These are phyloP conservation scores for Tuber aestivum DNA, from an alignment of 495 filamentous ascomycete species.

Conservation along the genomic window DNA sequence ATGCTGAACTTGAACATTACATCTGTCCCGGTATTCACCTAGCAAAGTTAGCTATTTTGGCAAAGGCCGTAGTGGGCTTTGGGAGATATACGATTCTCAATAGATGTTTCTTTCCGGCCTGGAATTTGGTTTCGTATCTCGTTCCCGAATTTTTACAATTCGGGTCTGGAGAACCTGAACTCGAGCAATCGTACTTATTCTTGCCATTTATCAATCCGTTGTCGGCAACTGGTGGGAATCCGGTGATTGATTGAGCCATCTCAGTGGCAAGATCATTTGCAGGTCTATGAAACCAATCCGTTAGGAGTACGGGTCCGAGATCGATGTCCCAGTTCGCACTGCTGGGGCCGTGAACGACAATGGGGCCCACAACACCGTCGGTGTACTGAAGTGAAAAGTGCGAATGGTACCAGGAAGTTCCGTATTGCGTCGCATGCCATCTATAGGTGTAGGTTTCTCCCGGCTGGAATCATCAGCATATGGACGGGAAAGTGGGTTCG, in stretches of 20 bases:
- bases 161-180: background rate
- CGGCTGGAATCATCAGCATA: slow-evolving; percentile 49
- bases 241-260: background rate
- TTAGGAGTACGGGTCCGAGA: slow-evolving; percentile 47
- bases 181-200: slow-evolving; percentile 11
- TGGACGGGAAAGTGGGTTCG: slow-evolving; percentile 24
- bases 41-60: slow-evolving; percentile 42
- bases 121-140: slow-evolving; percentile 34
- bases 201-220: slow-evolving; percentile 45
- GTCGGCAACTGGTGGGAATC: slow-evolving; percentile 49
- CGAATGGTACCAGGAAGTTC: slow-evolving; percentile 15
- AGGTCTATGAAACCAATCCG: slow-evolving; percentile 45
- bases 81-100: slow-evolving; percentile 45
- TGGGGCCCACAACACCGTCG: slow-evolving; percentile 45
- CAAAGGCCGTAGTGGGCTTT: too few species aligned
- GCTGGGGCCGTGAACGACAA: slow-evolving; percentile 50
- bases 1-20: slow-evolving; percentile 43
- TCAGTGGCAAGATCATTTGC: slow-evolving; percentile 32
- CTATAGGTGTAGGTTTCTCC: slow-evolving; percentile 50
- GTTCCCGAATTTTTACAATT: slow-evolving; percentile 43
- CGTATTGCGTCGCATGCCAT: slow-evolving; percentile 33
- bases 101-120: slow-evolving; percentile 45
- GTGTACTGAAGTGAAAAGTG: slow-evolving; percentile 49
- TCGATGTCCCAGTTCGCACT: slow-evolving; percentile 48
- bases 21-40: slow-evolving; percentile 51